A percentile compares a stretch with the other conserved stretches of the same genome.
phyloP scores from a whole-genome alignment of 257 asterid species.

The Jacaranda mimosifolia region DNA sequence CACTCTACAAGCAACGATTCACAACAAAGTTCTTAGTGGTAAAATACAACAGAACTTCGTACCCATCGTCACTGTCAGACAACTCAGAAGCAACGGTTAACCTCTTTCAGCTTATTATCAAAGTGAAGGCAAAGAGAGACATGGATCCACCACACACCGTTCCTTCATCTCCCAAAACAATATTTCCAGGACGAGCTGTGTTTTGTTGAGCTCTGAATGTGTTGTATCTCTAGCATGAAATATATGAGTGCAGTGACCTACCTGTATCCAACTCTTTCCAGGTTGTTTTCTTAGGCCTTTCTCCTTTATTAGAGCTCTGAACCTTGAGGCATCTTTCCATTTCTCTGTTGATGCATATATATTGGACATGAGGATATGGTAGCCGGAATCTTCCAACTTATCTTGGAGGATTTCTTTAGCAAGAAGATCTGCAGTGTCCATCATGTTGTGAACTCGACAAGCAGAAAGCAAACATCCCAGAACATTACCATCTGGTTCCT shows the following conservation, averaged over 20 bases:
- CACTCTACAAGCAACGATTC: background rate
- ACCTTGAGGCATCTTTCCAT: constrained; percentile 53
- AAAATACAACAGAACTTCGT: too few relatives aligned
- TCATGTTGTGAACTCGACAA: constrained; percentile 42
- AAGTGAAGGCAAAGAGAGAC: constrained; percentile 2
- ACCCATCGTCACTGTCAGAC: too few relatives aligned
- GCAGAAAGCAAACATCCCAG: constrained; percentile 55
- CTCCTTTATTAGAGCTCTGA: constrained; percentile 44
- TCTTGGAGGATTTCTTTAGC: constrained; percentile 33
- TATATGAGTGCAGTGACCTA: constrained; percentile 40
- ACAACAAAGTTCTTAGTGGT: too few relatives aligned
- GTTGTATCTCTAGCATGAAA: constrained; percentile 46
- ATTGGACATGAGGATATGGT: constrained; percentile 45
- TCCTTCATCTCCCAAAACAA: constrained; percentile 43
- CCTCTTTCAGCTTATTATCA: constrained; percentile 1
- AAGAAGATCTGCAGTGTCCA: constrained; percentile 32
- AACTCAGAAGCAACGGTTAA: background rate
- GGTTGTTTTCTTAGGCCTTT: constrained; percentile 46
- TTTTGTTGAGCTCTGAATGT: constrained; percentile 38
- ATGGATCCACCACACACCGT: constrained; percentile 20
- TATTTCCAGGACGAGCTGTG: constrained; percentile 29
- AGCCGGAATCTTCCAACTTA: constrained; percentile 47
- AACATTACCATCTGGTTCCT: constrained; percentile 38
- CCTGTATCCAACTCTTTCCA: constrained; percentile 49
- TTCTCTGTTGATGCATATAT: constrained; percentile 51